Conservation (phyloP, 2,329 filamentous ascomycete species). For the Hysterium pulicare region DNA sequence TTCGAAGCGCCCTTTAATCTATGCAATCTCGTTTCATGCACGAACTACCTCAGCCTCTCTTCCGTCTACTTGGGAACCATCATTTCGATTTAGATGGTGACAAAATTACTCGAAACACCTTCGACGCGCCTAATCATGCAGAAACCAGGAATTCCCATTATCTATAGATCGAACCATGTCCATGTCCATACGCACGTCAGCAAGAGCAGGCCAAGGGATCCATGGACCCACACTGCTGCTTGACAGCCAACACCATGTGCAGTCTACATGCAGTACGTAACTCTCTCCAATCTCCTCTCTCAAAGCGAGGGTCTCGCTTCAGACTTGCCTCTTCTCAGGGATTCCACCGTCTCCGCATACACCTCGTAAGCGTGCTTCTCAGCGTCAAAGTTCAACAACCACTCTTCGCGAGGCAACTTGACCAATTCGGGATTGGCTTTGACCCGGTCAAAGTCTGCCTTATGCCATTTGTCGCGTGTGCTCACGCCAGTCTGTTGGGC, state of each 20-base stretch:
- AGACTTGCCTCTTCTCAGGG: not conserved
- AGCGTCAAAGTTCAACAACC: constrained; percentile 30
- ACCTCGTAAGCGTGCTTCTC: constrained; percentile 31
- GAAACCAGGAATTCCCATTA: not conserved
- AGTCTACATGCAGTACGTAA: not conserved
- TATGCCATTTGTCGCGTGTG: constrained; percentile 29
- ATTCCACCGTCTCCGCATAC: constrained; percentile 20
- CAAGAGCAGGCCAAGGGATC: not conserved
- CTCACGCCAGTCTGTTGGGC: constrained; percentile 28
- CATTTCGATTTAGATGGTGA: no score
- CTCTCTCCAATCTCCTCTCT: not conserved
- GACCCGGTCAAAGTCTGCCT: constrained; percentile 28
- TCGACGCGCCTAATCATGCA: not conserved
- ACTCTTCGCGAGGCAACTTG: constrained; percentile 26
- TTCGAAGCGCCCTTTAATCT: no score
- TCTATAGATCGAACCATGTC: no score
- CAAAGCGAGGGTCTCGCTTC: constrained; percentile 2
- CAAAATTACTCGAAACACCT: not conserved
- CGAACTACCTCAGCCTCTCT: no score
- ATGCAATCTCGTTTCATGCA: no score
- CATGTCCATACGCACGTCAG: not conserved
- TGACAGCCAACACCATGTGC: not conserved
- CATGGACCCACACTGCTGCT: not conserved
- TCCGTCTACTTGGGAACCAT: no score
- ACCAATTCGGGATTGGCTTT: constrained; percentile 24